Conservation (phyloP, 768 basidiomycete genomes). For the Lepiota venenata region DNA sequence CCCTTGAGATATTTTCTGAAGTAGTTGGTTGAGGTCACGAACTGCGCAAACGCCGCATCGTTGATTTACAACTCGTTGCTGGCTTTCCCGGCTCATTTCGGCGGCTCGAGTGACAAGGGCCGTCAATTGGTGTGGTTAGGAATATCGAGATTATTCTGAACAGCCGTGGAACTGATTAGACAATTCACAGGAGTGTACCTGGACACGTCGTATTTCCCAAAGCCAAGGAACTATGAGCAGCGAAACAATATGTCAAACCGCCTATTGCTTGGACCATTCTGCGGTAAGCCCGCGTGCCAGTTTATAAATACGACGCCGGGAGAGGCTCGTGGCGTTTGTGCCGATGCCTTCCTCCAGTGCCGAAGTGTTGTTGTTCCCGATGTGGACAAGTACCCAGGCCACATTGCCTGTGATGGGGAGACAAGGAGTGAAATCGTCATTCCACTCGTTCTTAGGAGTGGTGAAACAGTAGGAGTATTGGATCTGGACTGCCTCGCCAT, state of each 20-base stretch:
- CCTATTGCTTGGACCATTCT: constrained; percentile 80
- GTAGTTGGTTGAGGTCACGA: constrained; percentile 59
- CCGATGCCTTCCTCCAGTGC: constrained; percentile 62
- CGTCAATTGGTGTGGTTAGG: constrained; percentile 95
- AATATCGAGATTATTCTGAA: constrained; percentile 3
- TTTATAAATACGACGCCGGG: constrained; percentile 58
- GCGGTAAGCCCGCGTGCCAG: constrained; percentile 90
- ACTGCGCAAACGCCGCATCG: constrained; percentile 80
- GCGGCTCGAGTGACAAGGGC: constrained; percentile 53
- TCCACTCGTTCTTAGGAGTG: constrained; percentile 54
- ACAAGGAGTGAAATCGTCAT: constrained; percentile 91
- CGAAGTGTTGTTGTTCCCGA: constrained; percentile 67
- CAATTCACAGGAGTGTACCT: constrained; percentile 81
- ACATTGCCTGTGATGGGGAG: constrained; percentile 91
- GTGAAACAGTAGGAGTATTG: constrained; percentile 52
- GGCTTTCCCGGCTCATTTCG: constrained; percentile 65
- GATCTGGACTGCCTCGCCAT: constrained; percentile 83
- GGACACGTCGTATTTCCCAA: constrained; percentile 58
- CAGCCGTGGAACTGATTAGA: not conserved
- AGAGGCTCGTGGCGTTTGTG: constrained; percentile 79
- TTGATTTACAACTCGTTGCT: constrained; percentile 76
- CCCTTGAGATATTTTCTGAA: not conserved
- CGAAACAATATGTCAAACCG: constrained; percentile 21
- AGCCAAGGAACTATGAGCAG: constrained; percentile 23
- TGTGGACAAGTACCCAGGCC: constrained; percentile 82